Evolutionary conservation across 805 yeast genomes (phyloP), one percentile per base, ranked within the genome.

Genomic region (Tetrapisispora namnaoensis): DNA sequence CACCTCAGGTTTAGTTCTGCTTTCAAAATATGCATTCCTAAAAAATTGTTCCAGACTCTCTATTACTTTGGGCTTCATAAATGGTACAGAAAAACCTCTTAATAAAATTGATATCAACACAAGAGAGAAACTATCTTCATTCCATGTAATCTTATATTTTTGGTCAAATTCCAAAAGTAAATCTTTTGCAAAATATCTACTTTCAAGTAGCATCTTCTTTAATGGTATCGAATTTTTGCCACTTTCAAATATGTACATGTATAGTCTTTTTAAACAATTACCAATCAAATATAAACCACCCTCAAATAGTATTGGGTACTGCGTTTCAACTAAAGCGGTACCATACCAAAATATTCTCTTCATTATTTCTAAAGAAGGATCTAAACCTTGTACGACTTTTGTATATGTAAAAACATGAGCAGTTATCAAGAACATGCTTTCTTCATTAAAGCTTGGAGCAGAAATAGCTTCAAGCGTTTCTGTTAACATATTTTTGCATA

Each of bases 51-150:
- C 69, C 55, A 82, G 57, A 22, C 77, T 69, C 1, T 65, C 67
- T 34, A 77, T 58, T 0, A 86, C 75, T 2, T 72, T 66, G 10
- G 71, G 73, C 49, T 74, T 76, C 20, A 82, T 70, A 49, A 76
- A 79, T 8, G 87, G 79, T 9, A 78, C 64, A 36, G 76, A 74
- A 38, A 83, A 62, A 0, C 90, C 91, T 57, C 76, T 80, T 4
- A 77, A 68, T 18, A 78, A 63, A 20, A 75, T 57, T 41, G 70
- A 68, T 30, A 78, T 61, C 35, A 83, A 59, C 18, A 78, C 69
- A 28, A 72, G 70, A 49, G 82, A 79, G 53, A 82, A 73, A 56
- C 77, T 80, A 2, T 67, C 67, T 32, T 60, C 61, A 0, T 69
- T 67, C 49, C 81, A 62, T 10, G 55, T 55, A 8, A 77, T 57